These are phyloP conservation scores for Aspergillus campestris DNA, from an alignment of 495 filamentous ascomycete species.

Conservation along the genomic window DNA sequence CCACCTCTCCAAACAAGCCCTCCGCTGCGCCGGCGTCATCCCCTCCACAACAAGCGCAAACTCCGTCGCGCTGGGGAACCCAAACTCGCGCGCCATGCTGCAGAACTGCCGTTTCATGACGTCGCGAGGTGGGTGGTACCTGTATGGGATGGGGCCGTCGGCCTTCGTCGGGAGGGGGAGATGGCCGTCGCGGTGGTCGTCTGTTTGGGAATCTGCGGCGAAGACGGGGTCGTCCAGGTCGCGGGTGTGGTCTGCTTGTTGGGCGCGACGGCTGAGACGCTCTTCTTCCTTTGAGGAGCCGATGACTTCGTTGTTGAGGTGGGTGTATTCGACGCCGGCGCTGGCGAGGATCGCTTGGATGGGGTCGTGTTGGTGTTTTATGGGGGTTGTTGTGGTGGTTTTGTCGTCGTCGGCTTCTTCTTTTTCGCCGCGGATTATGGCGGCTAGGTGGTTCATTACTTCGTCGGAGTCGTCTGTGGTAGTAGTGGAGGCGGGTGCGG, in stretches of 20 bases:
- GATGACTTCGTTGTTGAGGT: conserved; percentile 93
- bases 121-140: conserved; percentile 65
- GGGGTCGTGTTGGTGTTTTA: conserved; percentile 51
- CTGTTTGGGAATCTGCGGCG: conserved; percentile 34
- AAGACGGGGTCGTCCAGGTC: conserved; percentile 31
- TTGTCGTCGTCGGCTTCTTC: conserved; percentile 1
- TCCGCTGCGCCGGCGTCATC: conserved; percentile 80
- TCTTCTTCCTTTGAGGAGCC: conserved; percentile 82
- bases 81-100: conserved; percentile 74
- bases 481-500: conserved; percentile 8
- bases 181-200: conserved; percentile 4
- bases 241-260: conserved; percentile 47
- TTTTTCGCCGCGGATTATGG: conserved; percentile 52
- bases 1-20: conserved; percentile 73
- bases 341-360: conserved; percentile 82
- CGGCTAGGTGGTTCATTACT: conserved; percentile 70
- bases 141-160: conserved; percentile 41
- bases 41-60: conserved; percentile 92
- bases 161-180: conserved; percentile 11
- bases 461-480: conserved; percentile 44
- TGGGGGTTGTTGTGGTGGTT: background rate
- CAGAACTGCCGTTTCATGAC: conserved; percentile 83
- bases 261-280: conserved; percentile 64
- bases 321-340: conserved; percentile 90
- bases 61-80: conserved; percentile 66